Base-by-base conservation (phyloP, 108 stramenopile species). In the Nannochloropsis gaditana region DNA sequence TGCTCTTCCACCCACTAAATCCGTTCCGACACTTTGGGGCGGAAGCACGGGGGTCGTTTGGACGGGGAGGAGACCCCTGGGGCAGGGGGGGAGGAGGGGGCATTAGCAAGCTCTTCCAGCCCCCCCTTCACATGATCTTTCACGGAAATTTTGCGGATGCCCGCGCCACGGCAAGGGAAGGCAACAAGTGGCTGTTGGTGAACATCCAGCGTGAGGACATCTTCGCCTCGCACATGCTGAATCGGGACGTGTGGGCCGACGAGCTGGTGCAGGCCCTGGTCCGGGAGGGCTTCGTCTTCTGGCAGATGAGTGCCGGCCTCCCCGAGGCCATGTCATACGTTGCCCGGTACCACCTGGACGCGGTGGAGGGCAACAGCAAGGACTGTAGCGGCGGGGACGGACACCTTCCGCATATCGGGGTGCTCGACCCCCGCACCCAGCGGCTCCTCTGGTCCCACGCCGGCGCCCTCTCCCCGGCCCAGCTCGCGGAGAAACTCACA, bases 191-290 rank as follows among this genome's bases (percentile, higher is more conserved):
- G 95, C 83, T 97, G 10, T 83, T 97, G 83, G 95, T 96, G 50
- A 95, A 95, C 91, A 85, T 97, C 5, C 95, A 95, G 86, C 82
- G 87, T 42, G 94, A 96, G 84, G 87, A 86, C 5, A 95, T 94
- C 45, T 97, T 95, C 91, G 90, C 93, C 2, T 94, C 93, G 86
- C 95, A 97, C 89, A 94, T 94, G 9, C 84, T 97, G 85, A 97
- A 97, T 89, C 89, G 96, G 31, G 96, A 97, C 91, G 94, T 94
- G 17, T 97, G 95, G 95, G 85, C 93, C 79, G 94, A 96, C 86
- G 96, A 97, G 89, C 87, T 95, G 44, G 93, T 96, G 15, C 94
- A 95, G 89, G 94, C 94, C 85, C 84, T 97, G 21, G 90, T 97
- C 59, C 91, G 93, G 81, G 94, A 94, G 85, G 94, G 94, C 5